Evolutionary conservation across 2,329 filamentous ascomycete species (phyloP).

Genomic region (Sporothrix brasiliensis): DNA sequence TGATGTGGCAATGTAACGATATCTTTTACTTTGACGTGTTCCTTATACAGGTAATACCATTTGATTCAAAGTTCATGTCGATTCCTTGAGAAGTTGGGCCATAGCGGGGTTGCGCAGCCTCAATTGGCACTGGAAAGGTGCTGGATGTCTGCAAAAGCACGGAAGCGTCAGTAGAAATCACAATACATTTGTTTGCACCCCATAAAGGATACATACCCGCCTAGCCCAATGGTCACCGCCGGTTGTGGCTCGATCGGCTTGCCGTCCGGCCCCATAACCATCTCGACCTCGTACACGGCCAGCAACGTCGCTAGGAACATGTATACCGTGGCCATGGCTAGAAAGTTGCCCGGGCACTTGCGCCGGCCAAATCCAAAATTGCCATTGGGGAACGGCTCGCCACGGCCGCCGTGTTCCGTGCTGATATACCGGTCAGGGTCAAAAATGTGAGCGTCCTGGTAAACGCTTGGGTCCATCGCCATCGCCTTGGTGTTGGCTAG

Average conservation of each 20-base stretch:
- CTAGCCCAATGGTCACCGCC: conserved; percentile 36
- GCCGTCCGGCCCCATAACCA: conserved; percentile 35
- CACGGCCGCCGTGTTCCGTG: conserved; percentile 36
- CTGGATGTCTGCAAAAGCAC: conserved; percentile 34
- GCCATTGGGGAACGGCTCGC: conserved; percentile 52
- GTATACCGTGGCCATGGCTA: conserved; percentile 53
- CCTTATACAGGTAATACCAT: not conserved
- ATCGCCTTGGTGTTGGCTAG: conserved; percentile 52
- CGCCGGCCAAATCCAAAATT: conserved; percentile 58
- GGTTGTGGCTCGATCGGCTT: conserved; percentile 35
- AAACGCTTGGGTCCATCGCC: conserved; percentile 48
- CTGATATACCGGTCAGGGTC: conserved; percentile 50
- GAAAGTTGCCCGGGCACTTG: conserved; percentile 53
- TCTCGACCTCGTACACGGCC: conserved; percentile 38
- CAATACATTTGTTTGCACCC: not conserved
- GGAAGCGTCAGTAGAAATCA: not conserved
- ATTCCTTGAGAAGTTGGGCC: conserved; percentile 24
- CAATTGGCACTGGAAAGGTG: conserved; percentile 35
- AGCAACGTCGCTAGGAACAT: conserved; percentile 48
- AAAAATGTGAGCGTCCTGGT: conserved; percentile 49
- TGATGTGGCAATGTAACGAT: not conserved
- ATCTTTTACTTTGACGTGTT: not conserved
- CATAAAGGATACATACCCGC: conserved; percentile 32
- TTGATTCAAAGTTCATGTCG: not conserved
- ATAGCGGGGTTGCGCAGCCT: conserved; percentile 29